These are phyloP conservation scores for Rhypophila decipiens DNA, from an alignment of 495 filamentous ascomycete genomes.

Conservation along the genomic window DNA sequence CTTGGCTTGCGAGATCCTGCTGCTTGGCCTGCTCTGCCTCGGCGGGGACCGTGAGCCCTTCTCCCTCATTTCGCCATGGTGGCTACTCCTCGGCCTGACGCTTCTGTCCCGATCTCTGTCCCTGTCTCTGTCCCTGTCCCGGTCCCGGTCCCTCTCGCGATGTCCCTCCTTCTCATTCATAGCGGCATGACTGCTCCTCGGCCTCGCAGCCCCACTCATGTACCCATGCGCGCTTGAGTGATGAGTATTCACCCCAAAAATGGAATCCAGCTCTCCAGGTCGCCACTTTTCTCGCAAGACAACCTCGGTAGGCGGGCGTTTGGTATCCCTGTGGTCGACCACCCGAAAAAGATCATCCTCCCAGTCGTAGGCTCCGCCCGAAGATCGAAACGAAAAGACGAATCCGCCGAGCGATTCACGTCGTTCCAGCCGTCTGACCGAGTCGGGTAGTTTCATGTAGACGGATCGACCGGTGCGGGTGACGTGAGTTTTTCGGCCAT, in stretches of 20 bases:
- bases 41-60: no score
- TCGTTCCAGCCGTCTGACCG: neutral
- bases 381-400: neutral
- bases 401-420: neutral
- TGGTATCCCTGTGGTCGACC: neutral
- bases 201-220: no score
- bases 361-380: neutral
- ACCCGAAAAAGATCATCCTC: neutral
- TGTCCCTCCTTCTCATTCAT: no score
- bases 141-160: no score
- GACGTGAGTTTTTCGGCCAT: neutral
- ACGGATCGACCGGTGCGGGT: neutral
- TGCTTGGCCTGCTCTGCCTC: no score
- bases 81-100: no score
- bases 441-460: neutral
- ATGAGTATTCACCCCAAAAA: neutral
- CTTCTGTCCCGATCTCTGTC: no score
- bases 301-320: neutral
- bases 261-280: neutral
- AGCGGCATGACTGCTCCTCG: no score
- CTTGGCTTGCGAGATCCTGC: no score
- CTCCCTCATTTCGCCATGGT: no score
- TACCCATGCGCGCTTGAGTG: no score
- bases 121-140: no score
- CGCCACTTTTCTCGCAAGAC: neutral